Base-by-base conservation (phyloP, 2,329 filamentous ascomycete species). In the Fusarium anguioides region DNA sequence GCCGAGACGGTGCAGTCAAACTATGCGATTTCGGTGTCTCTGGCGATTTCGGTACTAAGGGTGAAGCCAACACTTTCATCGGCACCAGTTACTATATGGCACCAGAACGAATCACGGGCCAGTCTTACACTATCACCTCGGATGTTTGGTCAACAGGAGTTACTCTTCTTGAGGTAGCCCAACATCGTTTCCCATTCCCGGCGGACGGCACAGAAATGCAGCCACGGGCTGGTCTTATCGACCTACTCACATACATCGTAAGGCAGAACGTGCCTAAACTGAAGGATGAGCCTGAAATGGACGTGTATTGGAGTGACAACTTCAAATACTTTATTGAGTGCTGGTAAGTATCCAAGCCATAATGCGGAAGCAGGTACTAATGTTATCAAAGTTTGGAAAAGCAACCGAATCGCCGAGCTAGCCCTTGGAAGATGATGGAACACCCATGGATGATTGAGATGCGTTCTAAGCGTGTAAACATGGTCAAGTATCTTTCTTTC, bases 271-370 rank as follows among this genome's bases (percentile, higher is more conserved):
- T 98, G 60, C 96, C 96, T 4, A 96, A 94, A 78, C 83, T 99
- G 66, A 98, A 97, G 80, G 96, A 99, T 71, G 96, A 99, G 79
- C 92, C 93, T 1, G 89, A 93, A 29, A 92, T 91, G 70, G 90
- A 90, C 60, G 96, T 99, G 70, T 91, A 90, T 76, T 99, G 96
- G 96, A 97, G 92, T 72, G 92, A 96, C 72, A 97, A 92, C 75
- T 98, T 99, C 81, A 99, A 99, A 79, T 97, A 97, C 78, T 99
- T 99, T 74, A 97, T 99, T 73, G 94, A 97, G 81, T 97, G 94
- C 87, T 98, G 96, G 95, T 98, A 87, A 77, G 93, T 54, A 18
- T 14, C 7, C 17, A n/a, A 14, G 11, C 8, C 8, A 23, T 24
- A 15, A 5, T 29, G n/a, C 14, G 36, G 29, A 27, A 41, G 33